A percentile compares a stretch with the other conserved stretches of the same genome.
Conservation (phyloP, 2,329 filamentous ascomycete species). For the Nemania serpens region DNA sequence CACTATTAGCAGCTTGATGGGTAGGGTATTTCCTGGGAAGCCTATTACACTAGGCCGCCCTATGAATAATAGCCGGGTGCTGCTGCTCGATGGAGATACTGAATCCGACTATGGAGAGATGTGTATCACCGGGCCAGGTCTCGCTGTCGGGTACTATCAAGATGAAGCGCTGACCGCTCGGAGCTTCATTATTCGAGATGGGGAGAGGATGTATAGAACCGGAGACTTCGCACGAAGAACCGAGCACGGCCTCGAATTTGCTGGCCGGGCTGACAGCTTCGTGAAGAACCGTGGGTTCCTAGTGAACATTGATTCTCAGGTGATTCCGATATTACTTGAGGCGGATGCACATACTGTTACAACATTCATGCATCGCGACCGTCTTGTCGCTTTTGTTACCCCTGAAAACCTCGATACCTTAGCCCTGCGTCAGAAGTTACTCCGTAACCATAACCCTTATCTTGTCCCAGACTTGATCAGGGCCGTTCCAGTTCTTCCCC, state of each 20-base stretch:
- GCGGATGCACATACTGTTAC: constrained; percentile 2
- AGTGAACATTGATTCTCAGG: constrained; percentile 11
- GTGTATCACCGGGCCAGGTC: background rate
- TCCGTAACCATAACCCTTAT: background rate
- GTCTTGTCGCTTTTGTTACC: constrained; percentile 5
- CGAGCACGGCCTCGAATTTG: constrained; percentile 17
- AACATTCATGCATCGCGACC: constrained; percentile 4
- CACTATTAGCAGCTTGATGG: constrained; percentile 1
- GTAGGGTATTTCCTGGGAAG: background rate
- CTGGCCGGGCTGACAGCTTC: constrained; percentile 8
- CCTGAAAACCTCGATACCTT: constrained; percentile 1
- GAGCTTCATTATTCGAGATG: constrained; percentile 15
- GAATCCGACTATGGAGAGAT: constrained; percentile 10
- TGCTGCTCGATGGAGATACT: background rate
- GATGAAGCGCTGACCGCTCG: constrained; percentile 8
- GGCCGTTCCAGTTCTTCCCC: background rate
- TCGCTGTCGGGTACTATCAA: constrained; percentile 10
- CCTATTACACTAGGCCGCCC: too few relatives aligned
- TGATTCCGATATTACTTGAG: background rate
- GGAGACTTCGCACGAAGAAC: constrained; percentile 17
- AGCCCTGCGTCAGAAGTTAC: background rate
- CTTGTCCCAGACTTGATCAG: constrained; percentile 9
- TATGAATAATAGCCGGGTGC: background rate
- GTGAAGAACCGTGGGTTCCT: constrained; percentile 18
- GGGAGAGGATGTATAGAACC: constrained; percentile 13